Percentiles rank a stretch among this genome's conserved stretches.
phyloP scores from a whole-genome alignment of 2,329 filamentous ascomycete species.

The Colletotrichum sp. region DNA sequence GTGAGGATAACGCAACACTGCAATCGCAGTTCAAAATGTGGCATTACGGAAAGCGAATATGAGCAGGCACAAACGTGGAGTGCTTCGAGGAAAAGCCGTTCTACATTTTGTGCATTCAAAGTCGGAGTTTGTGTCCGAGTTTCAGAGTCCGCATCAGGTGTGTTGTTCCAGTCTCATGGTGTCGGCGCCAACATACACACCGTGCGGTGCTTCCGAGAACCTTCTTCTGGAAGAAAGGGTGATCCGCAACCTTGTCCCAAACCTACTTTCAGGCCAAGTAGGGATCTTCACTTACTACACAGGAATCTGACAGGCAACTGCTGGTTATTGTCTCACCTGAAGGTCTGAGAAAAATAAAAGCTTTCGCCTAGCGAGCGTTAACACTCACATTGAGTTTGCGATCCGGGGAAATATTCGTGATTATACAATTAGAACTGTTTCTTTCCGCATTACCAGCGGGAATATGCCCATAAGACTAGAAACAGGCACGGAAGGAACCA shows the following conservation, averaged over 20 bases:
- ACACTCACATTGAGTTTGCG: background rate
- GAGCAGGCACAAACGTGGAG: background rate
- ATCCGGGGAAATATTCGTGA: background rate
- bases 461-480: rapidly evolving
- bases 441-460: background rate
- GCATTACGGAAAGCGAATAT: background rate
- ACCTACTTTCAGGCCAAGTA: background rate
- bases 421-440: background rate
- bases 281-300: background rate
- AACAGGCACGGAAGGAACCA: background rate
- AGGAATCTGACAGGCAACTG: background rate
- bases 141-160: background rate
- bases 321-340: background rate
- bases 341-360: background rate
- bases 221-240: background rate
- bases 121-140: background rate
- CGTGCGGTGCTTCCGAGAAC: background rate
- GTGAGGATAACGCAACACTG: background rate
- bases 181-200: background rate
- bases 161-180: background rate
- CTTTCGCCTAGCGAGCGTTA: background rate
- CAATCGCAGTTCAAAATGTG: background rate
- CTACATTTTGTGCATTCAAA: background rate
- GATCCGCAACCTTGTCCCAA: background rate
- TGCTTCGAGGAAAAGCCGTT: background rate